A percentile compares a stretch with the other conserved stretches of the same genome.
Conservation (phyloP, 2,329 filamentous ascomycete genomes). For the Geosmithia putterillii region DNA sequence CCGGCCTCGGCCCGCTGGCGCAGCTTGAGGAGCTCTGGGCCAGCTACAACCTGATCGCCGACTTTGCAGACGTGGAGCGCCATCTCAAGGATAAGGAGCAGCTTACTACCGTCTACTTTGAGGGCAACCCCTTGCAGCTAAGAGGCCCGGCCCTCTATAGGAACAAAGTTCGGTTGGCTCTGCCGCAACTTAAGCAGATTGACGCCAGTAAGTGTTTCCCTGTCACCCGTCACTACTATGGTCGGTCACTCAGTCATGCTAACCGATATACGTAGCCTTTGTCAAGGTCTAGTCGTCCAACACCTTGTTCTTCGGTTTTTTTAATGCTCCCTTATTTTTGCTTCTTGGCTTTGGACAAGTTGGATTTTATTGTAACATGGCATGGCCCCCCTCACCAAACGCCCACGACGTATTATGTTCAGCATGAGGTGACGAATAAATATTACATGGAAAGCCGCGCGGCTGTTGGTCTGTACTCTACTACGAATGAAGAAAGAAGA, state of each 20-base stretch:
- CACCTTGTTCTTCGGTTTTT: neutral
- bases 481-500: too few species aligned
- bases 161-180: conserved; percentile 79
- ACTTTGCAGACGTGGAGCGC: conserved; percentile 73
- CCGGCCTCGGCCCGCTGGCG: conserved; percentile 54
- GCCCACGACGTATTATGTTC: neutral
- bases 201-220: conserved; percentile 72
- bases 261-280: neutral
- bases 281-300: conserved; percentile 1
- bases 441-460: neutral
- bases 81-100: conserved; percentile 67
- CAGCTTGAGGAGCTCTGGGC: conserved; percentile 90
- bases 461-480: neutral
- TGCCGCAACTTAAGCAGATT: conserved; percentile 86
- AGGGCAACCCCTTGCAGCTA: conserved; percentile 82
- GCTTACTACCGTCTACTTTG: conserved; percentile 87
- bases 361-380: neutral
- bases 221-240: neutral
- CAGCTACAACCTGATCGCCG: conserved; percentile 70
- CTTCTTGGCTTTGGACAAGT: neutral
- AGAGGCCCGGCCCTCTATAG: conserved; percentile 73
- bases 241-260: neutral
- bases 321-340: neutral
- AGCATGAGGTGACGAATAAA: neutral
- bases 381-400: neutral